Conservation (phyloP, 2,329 filamentous ascomycete species). For the Torrubiellomyces zombiae region DNA sequence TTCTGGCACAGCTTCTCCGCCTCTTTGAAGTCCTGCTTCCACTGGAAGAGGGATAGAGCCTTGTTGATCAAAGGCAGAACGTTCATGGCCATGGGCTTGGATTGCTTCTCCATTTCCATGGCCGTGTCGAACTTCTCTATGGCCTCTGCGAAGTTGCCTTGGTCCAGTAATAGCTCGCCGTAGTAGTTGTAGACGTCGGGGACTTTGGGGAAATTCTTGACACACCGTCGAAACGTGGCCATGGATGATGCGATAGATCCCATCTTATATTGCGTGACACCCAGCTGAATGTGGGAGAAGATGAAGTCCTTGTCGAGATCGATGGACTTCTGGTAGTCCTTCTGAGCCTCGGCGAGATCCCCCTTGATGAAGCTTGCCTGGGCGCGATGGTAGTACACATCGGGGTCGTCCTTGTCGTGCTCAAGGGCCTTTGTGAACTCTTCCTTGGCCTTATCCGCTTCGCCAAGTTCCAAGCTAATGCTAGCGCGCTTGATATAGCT, state of each 20-base stretch:
- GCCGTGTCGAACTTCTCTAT: constrained; percentile 97
- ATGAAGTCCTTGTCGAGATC: constrained; percentile 93
- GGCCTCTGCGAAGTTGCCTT: constrained; percentile 87
- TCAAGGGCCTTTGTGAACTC: constrained; percentile 77
- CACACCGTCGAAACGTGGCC: constrained; percentile 92
- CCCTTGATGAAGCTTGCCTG: constrained; percentile 96
- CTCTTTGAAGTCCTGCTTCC: constrained; percentile 91
- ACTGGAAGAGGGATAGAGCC: constrained; percentile 90
- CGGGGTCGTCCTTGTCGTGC: constrained; percentile 77
- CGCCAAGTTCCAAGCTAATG: constrained; percentile 87
- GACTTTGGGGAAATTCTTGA: constrained; percentile 95
- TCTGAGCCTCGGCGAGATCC: constrained; percentile 83
- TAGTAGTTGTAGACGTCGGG: constrained; percentile 99
- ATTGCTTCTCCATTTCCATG: constrained; percentile 96
- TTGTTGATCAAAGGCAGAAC: constrained; percentile 97
- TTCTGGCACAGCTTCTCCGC: constrained; percentile 95
- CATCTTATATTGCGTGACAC: constrained; percentile 99
- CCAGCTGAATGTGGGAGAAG: constrained; percentile 98
- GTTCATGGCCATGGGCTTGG: constrained; percentile 90
- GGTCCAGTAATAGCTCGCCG: constrained; percentile 88
- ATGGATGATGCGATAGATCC: constrained; percentile 94
- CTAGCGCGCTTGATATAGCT: constrained; percentile 98
- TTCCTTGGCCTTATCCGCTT: constrained; percentile 68
- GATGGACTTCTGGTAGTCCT: constrained; percentile 98
- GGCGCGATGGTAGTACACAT: constrained; percentile 97